Conservation (phyloP, 805 yeast species). For the Nakazawaea molendinolei region DNA sequence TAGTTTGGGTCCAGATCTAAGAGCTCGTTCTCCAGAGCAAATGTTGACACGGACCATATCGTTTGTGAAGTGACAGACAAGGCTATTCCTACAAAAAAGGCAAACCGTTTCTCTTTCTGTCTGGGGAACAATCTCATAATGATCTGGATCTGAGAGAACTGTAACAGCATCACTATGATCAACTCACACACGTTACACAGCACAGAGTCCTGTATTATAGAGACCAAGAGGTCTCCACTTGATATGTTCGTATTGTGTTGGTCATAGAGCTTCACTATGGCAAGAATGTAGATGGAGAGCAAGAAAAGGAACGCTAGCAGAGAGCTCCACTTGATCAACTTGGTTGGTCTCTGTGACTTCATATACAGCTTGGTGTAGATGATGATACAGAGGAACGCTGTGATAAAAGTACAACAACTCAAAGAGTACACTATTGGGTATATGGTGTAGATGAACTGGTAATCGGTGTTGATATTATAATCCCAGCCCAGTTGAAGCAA, state of each 20-base stretch:
- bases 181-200: conserved; percentile 52
- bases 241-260: conserved; percentile 41
- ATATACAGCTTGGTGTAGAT: conserved; percentile 51
- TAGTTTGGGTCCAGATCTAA: conserved; percentile 19
- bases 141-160: conserved; percentile 66
- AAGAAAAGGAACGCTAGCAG: conserved; percentile 19
- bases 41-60: conserved; percentile 64
- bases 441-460: conserved; percentile 43
- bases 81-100: conserved; percentile 50
- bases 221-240: conserved; percentile 37
- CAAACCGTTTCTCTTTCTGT: conserved; percentile 58
- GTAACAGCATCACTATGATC: conserved; percentile 48
- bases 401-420: conserved; percentile 58
- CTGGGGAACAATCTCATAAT: conserved; percentile 62
- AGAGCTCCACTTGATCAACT: conserved; percentile 43
- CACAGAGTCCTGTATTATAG: conserved; percentile 33
- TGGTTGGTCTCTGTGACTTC: conserved; percentile 50
- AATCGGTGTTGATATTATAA: conserved; percentile 25
- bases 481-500: conserved; percentile 43
- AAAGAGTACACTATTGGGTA: conserved; percentile 58
- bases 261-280: conserved; percentile 36
- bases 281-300: conserved; percentile 46
- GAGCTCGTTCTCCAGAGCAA: conserved; percentile 21
- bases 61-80: conserved; percentile 52
- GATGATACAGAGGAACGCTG: conserved; percentile 55